Conservation (phyloP, 176 grass and related monocot species). For the Raddia distichophylla region DNA sequence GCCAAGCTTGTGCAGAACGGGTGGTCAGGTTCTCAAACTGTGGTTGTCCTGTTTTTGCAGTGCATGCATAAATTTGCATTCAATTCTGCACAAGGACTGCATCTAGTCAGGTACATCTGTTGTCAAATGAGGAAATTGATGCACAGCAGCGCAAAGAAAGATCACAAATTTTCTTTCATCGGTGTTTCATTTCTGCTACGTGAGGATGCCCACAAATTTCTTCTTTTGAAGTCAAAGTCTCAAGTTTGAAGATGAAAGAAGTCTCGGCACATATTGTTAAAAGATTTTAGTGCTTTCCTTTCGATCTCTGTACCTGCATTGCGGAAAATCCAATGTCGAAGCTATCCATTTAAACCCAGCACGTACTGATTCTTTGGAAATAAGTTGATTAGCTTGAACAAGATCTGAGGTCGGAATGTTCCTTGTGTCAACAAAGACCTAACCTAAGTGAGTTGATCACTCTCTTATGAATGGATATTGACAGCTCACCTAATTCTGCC, state of each 20-base stretch:
- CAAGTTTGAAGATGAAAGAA: not conserved
- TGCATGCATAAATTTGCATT: not conserved
- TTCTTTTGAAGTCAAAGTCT: not conserved
- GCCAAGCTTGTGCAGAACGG: constrained; percentile 7
- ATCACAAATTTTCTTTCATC: not conserved
- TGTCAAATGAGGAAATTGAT: not conserved
- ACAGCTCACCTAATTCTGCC: constrained; percentile 36
- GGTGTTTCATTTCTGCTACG: not conserved
- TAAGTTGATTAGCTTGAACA: not conserved
- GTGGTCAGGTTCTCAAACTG: not conserved
- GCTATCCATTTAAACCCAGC: not conserved
- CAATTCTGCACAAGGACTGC: not conserved
- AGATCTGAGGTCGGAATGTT: not conserved
- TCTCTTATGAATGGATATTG: not conserved
- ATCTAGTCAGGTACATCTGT: not conserved
- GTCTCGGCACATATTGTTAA: not conserved
- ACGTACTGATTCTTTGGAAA: not conserved
- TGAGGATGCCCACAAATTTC: not conserved
- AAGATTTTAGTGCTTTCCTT: not conserved
- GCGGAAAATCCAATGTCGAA: not conserved
- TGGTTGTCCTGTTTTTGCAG: not conserved
- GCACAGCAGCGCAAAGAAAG: not conserved
- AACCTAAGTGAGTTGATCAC: not conserved
- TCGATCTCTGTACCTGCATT: not conserved
- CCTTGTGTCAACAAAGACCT: not conserved